Percentiles rank a stretch among this genome's conserved stretches.
Evolutionary conservation across 2,329 filamentous ascomycete species (phyloP).

Genomic region (Capronia americana): DNA sequence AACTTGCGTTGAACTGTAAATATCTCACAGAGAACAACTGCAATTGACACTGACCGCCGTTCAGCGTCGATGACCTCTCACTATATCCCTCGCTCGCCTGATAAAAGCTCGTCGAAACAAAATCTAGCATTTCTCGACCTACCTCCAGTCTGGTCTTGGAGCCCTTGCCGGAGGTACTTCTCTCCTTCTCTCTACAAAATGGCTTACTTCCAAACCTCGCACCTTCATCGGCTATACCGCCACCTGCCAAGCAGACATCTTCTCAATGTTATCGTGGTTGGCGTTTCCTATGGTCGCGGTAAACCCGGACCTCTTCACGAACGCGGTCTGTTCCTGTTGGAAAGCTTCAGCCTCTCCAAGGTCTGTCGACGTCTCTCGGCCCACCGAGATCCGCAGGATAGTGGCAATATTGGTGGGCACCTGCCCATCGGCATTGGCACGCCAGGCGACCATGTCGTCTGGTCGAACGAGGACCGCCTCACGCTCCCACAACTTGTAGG

Average conservation of each 20-base stretch:
- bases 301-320: constrained; percentile 5
- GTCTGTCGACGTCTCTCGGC: not conserved
- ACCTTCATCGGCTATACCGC: no score
- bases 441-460: constrained; percentile 11
- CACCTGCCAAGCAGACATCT: not conserved
- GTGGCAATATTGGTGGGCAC: not conserved
- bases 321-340: not conserved
- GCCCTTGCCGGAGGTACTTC: no score
- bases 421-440: not conserved
- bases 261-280: constrained; percentile 16
- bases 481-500: constrained; percentile 1
- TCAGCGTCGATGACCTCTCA: no score
- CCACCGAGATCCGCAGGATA: not conserved
- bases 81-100: no score
- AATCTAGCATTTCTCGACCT: no score
- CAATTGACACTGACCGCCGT: no score
- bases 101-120: no score
- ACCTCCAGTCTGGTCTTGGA: no score
- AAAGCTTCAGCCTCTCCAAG: not conserved
- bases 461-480: constrained; percentile 16
- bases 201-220: no score
- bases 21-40: no score
- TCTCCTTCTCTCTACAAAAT: no score
- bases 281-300: constrained; percentile 22
- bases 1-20: no score